Evolutionary conservation across 2,329 filamentous ascomycete genomes (phyloP).

Genomic region (Didymella pinodella): DNA sequence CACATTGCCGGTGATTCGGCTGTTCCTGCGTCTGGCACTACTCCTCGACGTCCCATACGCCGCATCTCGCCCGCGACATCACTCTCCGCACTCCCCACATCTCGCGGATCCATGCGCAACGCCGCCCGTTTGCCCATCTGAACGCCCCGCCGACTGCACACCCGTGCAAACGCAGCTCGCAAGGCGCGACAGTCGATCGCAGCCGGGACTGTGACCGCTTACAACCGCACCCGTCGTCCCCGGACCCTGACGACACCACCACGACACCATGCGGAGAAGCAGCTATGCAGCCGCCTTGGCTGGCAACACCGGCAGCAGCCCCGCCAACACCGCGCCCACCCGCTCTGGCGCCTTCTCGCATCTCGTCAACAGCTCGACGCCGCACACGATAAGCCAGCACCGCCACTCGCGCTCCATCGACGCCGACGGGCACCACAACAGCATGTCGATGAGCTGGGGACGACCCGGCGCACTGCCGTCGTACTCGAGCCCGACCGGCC

Average conservation of each 20-base stretch:
- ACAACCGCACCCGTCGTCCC: background rate
- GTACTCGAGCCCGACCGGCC: constrained; percentile 58
- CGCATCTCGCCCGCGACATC: constrained; percentile 14
- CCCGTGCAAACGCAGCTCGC: background rate
- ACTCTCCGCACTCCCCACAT: constrained; percentile 24
- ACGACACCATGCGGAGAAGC: constrained; percentile 26
- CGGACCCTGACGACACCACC: constrained; percentile 15
- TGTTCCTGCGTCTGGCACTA: constrained; percentile 25
- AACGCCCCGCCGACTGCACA: constrained; percentile 1
- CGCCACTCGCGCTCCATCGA: constrained; percentile 55
- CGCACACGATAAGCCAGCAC: constrained; percentile 34
- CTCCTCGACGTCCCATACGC: constrained; percentile 24
- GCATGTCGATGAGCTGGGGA: constrained; percentile 54
- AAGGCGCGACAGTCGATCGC: background rate
- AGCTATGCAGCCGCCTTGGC: constrained; percentile 67
- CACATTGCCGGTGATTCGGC: constrained; percentile 43
- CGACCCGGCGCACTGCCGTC: constrained; percentile 54
- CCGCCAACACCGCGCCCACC: constrained; percentile 44
- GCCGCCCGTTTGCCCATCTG: constrained; percentile 10
- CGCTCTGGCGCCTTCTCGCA: constrained; percentile 61
- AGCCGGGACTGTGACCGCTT: constrained; percentile 6
- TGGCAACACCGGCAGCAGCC: constrained; percentile 53
- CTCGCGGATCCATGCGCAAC: constrained; percentile 23
- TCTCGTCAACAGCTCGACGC: constrained; percentile 59
- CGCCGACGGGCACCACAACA: constrained; percentile 59